Evolutionary conservation across 176 grass and related monocot species (phyloP).

Genomic region (Lolium perenne): DNA sequence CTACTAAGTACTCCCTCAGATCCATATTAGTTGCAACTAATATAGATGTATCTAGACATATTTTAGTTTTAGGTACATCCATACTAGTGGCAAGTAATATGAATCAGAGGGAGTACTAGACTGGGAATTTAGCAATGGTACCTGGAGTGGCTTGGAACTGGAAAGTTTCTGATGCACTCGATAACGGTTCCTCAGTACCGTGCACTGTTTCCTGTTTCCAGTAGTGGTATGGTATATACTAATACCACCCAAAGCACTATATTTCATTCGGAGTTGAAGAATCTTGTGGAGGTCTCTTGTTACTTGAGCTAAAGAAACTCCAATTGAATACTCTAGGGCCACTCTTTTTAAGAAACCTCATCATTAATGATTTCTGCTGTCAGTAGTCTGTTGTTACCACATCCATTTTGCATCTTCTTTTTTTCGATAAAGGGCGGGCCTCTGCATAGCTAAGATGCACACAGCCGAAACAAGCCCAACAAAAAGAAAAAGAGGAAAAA

Average conservation of each 20-base stretch:
- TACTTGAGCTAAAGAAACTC: background rate
- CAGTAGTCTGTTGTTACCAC: background rate
- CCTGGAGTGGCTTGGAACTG: background rate
- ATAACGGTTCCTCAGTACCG: background rate
- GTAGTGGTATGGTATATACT: constrained; percentile 8
- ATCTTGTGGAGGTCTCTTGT: no score
- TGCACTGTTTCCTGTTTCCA: background rate
- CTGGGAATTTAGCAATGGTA: background rate
- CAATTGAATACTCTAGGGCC: background rate
- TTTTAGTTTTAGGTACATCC: no score
- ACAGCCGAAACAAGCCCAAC: no score
- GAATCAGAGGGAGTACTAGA: background rate
- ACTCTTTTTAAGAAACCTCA: constrained; percentile 8
- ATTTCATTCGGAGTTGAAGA: background rate
- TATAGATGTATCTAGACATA: no score
- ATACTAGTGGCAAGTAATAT: no score
- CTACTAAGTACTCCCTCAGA: no score
- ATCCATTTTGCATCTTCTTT: background rate
- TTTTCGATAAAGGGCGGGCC: no score
- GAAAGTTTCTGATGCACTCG: background rate
- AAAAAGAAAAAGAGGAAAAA: no score
- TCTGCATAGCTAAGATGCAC: no score
- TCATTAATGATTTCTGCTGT: background rate
- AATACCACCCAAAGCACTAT: background rate
- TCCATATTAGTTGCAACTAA: no score